phyloP scores from a whole-genome alignment of 768 basidiomycete species.

The Tricholomella constricta region DNA sequence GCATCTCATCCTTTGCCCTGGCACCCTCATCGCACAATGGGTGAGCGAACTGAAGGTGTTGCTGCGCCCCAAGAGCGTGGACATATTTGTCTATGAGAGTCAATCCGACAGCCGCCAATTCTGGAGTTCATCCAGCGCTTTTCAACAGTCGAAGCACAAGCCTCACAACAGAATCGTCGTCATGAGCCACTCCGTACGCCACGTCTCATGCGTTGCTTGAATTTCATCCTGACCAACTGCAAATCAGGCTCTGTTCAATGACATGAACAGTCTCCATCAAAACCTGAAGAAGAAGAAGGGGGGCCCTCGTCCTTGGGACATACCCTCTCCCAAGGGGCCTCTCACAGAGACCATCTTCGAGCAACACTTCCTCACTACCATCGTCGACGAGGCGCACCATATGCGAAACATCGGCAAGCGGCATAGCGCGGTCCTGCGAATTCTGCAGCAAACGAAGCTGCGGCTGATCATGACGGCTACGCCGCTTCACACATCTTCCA shows the following conservation, averaged over 20 bases:
- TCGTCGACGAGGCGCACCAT: slow-evolving; percentile 26
- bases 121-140: slow-evolving; percentile 20
- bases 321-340: slow-evolving; percentile 1
- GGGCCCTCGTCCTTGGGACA: slow-evolving; percentile 17
- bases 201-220: not conserved
- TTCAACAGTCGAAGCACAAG: slow-evolving; percentile 12
- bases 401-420: slow-evolving; percentile 18
- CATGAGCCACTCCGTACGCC: slow-evolving; percentile 26
- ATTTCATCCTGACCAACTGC: not conserved
- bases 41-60: slow-evolving; percentile 15
- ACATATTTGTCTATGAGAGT: slow-evolving; percentile 27
- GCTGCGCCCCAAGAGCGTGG: slow-evolving; percentile 16
- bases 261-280: slow-evolving; percentile 11
- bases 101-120: slow-evolving; percentile 12
- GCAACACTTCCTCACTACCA: slow-evolving; percentile 15
- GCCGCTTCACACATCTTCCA: slow-evolving; percentile 24
- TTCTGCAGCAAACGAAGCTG: slow-evolving; percentile 11
- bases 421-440: slow-evolving; percentile 13
- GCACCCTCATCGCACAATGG: slow-evolving; percentile 25
- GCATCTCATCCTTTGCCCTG: slow-evolving; percentile 23
- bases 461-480: slow-evolving; percentile 24
- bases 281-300: not conserved
- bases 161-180: slow-evolving; percentile 20
- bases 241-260: slow-evolving; percentile 16
- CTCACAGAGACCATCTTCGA: slow-evolving; percentile 16